Evolutionary conservation across 2,329 filamentous ascomycete species (phyloP), one percentile per base, ranked within the genome.

Genomic region (Fusarium sp.): DNA sequence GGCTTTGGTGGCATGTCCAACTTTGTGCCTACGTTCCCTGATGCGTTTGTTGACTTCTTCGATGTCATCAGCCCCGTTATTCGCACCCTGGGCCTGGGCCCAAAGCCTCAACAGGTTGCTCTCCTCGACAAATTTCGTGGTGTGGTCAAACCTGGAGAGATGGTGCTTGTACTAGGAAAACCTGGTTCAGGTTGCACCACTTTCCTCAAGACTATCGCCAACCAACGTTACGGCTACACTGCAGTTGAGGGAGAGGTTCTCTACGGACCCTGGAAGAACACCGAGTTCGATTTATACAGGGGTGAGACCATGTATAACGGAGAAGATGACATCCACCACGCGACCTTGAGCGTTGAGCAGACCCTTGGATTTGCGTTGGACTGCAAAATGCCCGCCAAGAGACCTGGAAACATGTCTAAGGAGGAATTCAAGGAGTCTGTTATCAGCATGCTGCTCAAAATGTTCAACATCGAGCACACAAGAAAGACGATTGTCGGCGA

Each of bases 391-490:
- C 93, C 94, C 8, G 90, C 91, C 18, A 94, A 94, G 79, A 85
- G 93, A 46, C 92, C 93, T 1, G 88, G 85, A 6, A 93, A 92
- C 23, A 86, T 96, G 71, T 89, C 87, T 38, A 92, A 92, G 77
- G 78, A 80, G 8, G 89, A 92, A 18, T 95, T 95, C 83, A 94
- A 94, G 82, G 85, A 92, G 49, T 89, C 89, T 71, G 89, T 97
- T 59, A 85, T 94, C 64, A 85, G 88, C 20, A 88, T 91, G 74
- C 84, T 97, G 62, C 84, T 97, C 52, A 93, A 93, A 75, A 96
- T 97, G 92, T 97, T 97, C 84, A 96, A 95, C 76, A 97, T 97
- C 55, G 92, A 94, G 78, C 93, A 97, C 78, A 97, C 93, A 0
- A 87, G 89, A 52, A 88, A 94, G 76, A 98, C 94, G 0, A 89